Evolutionary conservation across 306 rosid genomes (phyloP).

Genomic region (Prunus mira): DNA sequence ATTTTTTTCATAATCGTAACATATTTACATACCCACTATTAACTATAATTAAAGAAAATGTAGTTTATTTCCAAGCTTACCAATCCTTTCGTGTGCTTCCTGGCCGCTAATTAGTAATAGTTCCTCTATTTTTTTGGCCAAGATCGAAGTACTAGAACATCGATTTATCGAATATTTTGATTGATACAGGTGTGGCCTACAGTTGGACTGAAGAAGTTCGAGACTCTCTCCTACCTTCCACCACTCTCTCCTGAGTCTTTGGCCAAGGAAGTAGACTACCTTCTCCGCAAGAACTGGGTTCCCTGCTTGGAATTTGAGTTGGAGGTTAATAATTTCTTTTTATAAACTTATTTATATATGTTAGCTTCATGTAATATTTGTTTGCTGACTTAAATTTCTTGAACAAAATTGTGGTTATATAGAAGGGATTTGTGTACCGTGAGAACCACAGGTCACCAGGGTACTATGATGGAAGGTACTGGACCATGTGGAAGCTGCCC

Average conservation of each 20-base stretch:
- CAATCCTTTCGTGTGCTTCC: too few species aligned
- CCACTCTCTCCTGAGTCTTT: neutral
- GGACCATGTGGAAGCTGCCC: constrained; percentile 91
- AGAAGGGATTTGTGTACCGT: constrained; percentile 51
- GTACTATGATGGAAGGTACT: constrained; percentile 74
- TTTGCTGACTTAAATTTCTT: neutral
- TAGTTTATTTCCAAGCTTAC: neutral
- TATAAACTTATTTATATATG: too few species aligned
- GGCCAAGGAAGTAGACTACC: constrained; percentile 58
- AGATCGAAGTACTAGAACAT: neutral
- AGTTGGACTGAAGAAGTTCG: constrained; percentile 51
- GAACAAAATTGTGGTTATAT: neutral
- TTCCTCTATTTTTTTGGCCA: neutral
- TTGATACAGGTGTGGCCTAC: constrained; percentile 71
- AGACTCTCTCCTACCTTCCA: constrained; percentile 86
- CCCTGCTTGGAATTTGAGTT: constrained; percentile 73
- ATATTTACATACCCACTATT: neutral
- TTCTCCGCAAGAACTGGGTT: constrained; percentile 47
- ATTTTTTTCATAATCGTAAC: neutral
- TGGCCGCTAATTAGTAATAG: neutral
- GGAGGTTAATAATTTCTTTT: constrained; percentile 22
- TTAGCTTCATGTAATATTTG: too few species aligned
- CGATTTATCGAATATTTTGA: neutral
- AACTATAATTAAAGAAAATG: neutral
- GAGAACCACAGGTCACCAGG: constrained; percentile 53